These are phyloP conservation scores for Raphanus hybrid DNA, from an alignment of 441 rosid species.

Conservation along the genomic window DNA sequence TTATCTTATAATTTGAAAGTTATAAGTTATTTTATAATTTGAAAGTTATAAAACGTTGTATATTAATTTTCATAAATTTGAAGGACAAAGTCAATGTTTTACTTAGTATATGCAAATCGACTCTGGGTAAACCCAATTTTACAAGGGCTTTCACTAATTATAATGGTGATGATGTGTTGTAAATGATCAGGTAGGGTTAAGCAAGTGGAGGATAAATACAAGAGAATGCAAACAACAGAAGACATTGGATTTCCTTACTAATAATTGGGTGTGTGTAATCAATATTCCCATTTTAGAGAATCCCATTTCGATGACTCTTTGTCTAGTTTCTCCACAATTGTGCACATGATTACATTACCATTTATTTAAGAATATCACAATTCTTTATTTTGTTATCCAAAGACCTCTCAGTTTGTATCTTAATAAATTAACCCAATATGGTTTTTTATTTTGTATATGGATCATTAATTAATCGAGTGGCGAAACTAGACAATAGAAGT, in stretches of 20 bases:
- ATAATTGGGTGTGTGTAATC: slow-evolving; percentile 18
- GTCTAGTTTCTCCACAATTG: too few species aligned
- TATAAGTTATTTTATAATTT: background rate
- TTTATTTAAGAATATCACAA: too few species aligned
- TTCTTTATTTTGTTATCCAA: too few species aligned
- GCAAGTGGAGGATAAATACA: slow-evolving; percentile 9
- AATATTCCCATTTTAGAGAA: slow-evolving; percentile 30
- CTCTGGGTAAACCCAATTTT: background rate
- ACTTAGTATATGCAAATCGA: background rate
- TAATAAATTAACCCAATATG: too few species aligned
- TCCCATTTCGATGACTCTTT: background rate
- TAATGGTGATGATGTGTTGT: background rate
- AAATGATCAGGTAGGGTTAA: background rate
- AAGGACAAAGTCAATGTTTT: background rate
- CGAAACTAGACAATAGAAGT: too few species aligned
- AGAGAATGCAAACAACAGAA: slow-evolving; percentile 22
- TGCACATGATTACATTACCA: too few species aligned
- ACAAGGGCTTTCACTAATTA: background rate
- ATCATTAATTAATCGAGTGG: too few species aligned
- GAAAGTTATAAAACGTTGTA: background rate
- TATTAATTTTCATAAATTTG: background rate
- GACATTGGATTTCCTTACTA: slow-evolving; percentile 15
- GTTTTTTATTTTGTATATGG: too few species aligned
- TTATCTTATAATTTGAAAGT: background rate
- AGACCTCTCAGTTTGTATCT: too few species aligned